Conservation (phyloP, 129 eudicot genomes). For the Rutidosis leptorrhynchoides region DNA sequence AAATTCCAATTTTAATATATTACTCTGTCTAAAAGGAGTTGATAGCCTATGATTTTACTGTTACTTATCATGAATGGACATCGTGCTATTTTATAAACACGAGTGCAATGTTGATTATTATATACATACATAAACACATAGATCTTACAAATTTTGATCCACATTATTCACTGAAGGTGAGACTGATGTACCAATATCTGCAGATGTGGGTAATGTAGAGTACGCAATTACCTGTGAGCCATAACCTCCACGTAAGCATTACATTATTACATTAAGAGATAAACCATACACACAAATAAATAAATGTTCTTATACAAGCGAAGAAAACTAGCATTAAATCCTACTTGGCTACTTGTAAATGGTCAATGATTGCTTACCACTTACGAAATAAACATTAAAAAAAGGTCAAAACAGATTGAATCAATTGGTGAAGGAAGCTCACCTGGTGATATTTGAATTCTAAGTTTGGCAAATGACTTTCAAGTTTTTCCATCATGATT, state of each 20-base stretch:
- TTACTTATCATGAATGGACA: not conserved
- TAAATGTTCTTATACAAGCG: not conserved
- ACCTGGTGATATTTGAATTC: slow-evolving; percentile 73
- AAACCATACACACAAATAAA: not conserved
- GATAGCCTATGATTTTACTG: too few species aligned
- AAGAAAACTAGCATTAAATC: slow-evolving; percentile 2
- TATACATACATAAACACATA: slow-evolving; percentile 22
- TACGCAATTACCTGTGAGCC: slow-evolving; percentile 50
- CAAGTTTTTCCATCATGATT: slow-evolving; percentile 61
- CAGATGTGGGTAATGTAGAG: slow-evolving; percentile 25
- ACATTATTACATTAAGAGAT: slow-evolving; percentile 14
- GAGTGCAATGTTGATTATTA: not conserved
- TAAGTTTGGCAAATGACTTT: slow-evolving; percentile 42
- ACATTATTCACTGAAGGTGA: slow-evolving; percentile 31
- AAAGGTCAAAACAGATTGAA: not conserved
- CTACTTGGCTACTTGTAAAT: not conserved
- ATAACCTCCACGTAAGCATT: slow-evolving; percentile 17
- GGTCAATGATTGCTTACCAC: not conserved
- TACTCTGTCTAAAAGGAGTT: not conserved
- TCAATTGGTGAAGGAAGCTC: slow-evolving; percentile 11
- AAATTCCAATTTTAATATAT: not conserved
- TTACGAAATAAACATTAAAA: not conserved
- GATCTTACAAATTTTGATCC: slow-evolving; percentile 48
- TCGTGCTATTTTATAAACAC: not conserved
- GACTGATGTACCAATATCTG: slow-evolving; percentile 30